Evolutionary conservation across 2,329 filamentous ascomycete genomes (phyloP), one percentile per base, ranked within the genome.

Genomic region (Parastagonospora avenae): DNA sequence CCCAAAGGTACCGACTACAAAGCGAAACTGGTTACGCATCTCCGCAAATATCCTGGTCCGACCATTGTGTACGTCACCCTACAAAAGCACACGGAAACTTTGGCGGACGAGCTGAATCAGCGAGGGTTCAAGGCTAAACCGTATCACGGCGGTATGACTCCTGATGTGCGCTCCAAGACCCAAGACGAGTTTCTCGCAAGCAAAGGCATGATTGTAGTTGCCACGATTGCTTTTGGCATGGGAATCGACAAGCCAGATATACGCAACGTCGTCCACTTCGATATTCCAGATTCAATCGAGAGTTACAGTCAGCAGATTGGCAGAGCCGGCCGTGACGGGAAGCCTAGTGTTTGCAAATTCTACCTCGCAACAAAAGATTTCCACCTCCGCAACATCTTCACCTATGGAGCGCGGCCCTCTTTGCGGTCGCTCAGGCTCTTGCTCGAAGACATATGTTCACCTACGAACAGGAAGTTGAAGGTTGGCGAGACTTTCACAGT

Each of bases 281-380:
- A 87, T 44, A 81, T 97, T 7, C 94, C 93, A 1, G 97, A 97
- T 74, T 96, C 91, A 61, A 79, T 97, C 47, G 93, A 99, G 74
- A 93, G 93, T 0, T 99, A 97, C 73, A 97, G 97, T 67, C 93
- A 99, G 70, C 94, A 99, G 71, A 97, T 94, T 40, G 93, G 93
- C 1, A 87, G 93, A 63, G 93, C 93, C 47, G 94, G 93, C 8
- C 85, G 93, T 70, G 93, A 99, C 70, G 92, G 92, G 6, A 85
- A 90, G 59, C 82, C 72, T 0, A 84, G 82, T 48, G 74, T 77
- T 19, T 87, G 85, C 62, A 77, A 85, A 71, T 76, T 85, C 38
- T 85, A 81, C 53, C 73, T 86, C 2, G 83, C 82, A 35, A 77
- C 76, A 0, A 78, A 83, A 36, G 84, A 86, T 55, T 81, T 85